A percentile compares a stretch with the other conserved stretches of the same genome.
phyloP scores from a whole-genome alignment of 169 alveolate species.

The Plasmodium vinckei region DNA sequence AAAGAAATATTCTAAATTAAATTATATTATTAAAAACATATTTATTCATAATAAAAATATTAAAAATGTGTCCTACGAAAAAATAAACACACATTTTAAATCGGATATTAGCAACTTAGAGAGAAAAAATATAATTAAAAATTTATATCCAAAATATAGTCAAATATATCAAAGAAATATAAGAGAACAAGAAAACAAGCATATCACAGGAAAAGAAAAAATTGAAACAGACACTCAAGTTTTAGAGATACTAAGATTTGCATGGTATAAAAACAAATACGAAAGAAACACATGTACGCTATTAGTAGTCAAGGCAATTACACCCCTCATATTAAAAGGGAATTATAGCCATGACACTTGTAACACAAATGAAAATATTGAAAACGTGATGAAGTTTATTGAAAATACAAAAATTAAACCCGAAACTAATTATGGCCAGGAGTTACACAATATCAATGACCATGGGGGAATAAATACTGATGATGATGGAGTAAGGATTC shows the following conservation, averaged over 20 bases:
- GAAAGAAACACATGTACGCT: conserved; percentile 4
- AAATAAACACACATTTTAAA: background rate
- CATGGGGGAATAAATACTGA: background rate
- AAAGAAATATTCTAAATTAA: conserved; percentile 23
- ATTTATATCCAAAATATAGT: no score
- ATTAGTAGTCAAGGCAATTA: conserved; percentile 34
- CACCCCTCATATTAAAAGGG: conserved; percentile 30
- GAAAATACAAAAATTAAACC: background rate
- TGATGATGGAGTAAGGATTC: background rate
- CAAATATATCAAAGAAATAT: background rate
- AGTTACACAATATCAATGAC: background rate
- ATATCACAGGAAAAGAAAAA: background rate
- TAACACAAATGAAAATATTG: conserved; percentile 36
- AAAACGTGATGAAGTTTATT: conserved; percentile 18
- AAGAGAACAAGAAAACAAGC: background rate
- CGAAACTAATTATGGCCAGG: background rate
- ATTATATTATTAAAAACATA: conserved; percentile 14
- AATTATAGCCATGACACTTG: conserved; percentile 37
- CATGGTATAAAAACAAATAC: conserved; percentile 35
- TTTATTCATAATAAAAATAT: conserved; percentile 23
- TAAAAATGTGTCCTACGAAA: conserved; percentile 38
- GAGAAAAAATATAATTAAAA: background rate
- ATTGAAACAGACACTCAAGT: no score
- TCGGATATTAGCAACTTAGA: background rate
- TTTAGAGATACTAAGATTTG: conserved; percentile 35